These are phyloP conservation scores for Ilex asprella DNA, from an alignment of 257 asterid species.

Conservation along the genomic window DNA sequence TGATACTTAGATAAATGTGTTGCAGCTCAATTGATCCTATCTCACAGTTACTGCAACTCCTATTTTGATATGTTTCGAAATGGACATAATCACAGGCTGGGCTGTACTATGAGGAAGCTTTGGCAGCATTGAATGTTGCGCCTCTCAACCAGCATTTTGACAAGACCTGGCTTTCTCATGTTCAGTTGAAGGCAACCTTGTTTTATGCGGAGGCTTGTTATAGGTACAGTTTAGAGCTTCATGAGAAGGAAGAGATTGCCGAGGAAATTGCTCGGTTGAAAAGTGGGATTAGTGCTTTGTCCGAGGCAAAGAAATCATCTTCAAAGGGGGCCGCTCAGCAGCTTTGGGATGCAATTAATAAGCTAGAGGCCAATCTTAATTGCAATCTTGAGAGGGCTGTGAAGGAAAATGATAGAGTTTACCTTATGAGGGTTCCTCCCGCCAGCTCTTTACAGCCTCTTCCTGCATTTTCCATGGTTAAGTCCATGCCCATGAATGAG, in stretches of 20 bases:
- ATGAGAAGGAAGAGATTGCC: conserved; percentile 92
- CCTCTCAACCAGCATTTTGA: conserved; percentile 91
- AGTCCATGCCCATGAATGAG: conserved; percentile 86
- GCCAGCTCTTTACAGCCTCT: conserved; percentile 76
- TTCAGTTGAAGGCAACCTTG: conserved; percentile 88
- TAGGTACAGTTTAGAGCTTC: conserved; percentile 82
- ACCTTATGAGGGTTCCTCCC: conserved; percentile 89
- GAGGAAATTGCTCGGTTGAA: conserved; percentile 96
- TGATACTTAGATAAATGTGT: background rate
- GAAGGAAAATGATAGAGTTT: conserved; percentile 96
- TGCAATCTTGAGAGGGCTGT: conserved; percentile 77
- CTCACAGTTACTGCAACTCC: conserved; percentile 4
- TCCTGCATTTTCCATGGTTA: conserved; percentile 87
- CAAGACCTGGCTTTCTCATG: conserved; percentile 82
- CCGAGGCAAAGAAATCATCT: conserved; percentile 74
- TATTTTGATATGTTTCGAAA: background rate
- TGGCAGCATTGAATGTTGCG: conserved; percentile 62
- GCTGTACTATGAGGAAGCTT: conserved; percentile 83
- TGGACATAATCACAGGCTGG: conserved; percentile 55
- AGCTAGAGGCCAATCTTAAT: conserved; percentile 61
- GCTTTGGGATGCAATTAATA: conserved; percentile 73
- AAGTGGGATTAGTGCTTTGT: conserved; percentile 62
- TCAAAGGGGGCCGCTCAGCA: conserved; percentile 83
- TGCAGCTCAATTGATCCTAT: conserved; percentile 7
- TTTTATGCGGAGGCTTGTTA: conserved; percentile 96